These are phyloP conservation scores for Lathyrus sativus DNA, from an alignment of 306 rosid species.

Conservation along the genomic window DNA sequence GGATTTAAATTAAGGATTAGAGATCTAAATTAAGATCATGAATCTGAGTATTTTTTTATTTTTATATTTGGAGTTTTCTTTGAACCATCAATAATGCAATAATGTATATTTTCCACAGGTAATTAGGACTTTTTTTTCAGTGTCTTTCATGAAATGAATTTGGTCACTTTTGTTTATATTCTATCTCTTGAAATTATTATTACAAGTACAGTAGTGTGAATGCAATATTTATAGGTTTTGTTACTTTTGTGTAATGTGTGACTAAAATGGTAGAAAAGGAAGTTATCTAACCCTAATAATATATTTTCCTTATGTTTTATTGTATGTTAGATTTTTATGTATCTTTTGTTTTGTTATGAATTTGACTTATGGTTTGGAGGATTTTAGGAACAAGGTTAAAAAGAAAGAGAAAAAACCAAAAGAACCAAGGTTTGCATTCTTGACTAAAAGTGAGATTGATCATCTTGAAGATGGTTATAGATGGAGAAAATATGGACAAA, in stretches of 20 bases:
- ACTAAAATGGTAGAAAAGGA: conserved; percentile 28
- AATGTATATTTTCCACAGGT: conserved; percentile 32
- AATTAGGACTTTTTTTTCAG: conserved; percentile 26
- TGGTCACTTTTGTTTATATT: conserved; percentile 33
- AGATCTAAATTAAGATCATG: neutral
- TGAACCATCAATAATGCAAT: conserved; percentile 28
- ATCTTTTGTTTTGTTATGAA: conserved; percentile 14
- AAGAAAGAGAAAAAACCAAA: conserved; percentile 79
- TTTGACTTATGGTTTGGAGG: conserved; percentile 36
- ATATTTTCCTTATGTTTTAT: neutral
- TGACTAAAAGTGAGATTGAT: conserved; percentile 91
- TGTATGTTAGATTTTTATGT: conserved; percentile 4
- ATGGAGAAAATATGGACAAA: conserved; percentile 98
- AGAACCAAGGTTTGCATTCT: conserved; percentile 82
- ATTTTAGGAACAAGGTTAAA: conserved; percentile 60
- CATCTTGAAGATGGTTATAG: conserved; percentile 93
- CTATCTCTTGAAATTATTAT: neutral
- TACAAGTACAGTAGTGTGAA: conserved; percentile 18
- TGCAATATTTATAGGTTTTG: conserved; percentile 23
- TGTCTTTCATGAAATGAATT: conserved; percentile 15
- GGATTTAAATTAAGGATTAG: too few species aligned
- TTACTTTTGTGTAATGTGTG: neutral
- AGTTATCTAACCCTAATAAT: conserved; percentile 45
- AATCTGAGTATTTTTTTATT: conserved; percentile 11
- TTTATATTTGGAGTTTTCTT: conserved; percentile 32